Evolutionary conservation across 2,329 filamentous ascomycete genomes (phyloP), one percentile per base, ranked within the genome.

Genomic region (Apiospora aurea): DNA sequence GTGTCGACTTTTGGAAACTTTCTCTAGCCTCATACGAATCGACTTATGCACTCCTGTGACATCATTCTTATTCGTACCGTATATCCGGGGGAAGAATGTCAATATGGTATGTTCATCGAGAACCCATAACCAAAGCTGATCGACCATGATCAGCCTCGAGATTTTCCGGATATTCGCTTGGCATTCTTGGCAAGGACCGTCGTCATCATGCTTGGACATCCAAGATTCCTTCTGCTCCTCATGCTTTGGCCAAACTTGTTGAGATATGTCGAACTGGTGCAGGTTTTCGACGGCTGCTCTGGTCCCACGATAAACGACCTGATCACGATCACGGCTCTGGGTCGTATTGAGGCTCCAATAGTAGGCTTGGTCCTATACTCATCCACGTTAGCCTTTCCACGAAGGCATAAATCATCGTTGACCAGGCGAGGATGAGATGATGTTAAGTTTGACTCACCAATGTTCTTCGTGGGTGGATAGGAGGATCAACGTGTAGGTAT

Each of bases 121-220:
- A 29, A 85, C 78, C 82, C 82, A 85, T 78, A 85, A 79, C 83
- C 83, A 85, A 0, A 85, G 78, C 69, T 85, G 83, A 49, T 85
- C 83, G 0, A 84, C 82, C 83, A 85, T 85, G 6, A 85, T 72
- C 2, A 85, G 71, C 0, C 78, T 67, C 2, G 78, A 70, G 0
- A 76, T 34, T 67, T 77, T 78, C 41, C 70, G 72, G 2, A 75
- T 73, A 41, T 85, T 81, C 0, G 81, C 49, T 84, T 82, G 72
- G 4, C 72, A 74, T 1, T 72, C 71, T 16, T 61, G 71, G 26
- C 73, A 77, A n/a, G 72, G 64, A 0, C 67, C 51, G 34, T 75
- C 77, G 3, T 70, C 49, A 1, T n/a, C 41, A 41, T 79, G 75
- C 2, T 75, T 68, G 0, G 76, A 70, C 0, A 78, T 69, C 73